phyloP scores from a whole-genome alignment of 2,329 filamentous ascomycete species.

The Tolypocladium endophyticum region DNA sequence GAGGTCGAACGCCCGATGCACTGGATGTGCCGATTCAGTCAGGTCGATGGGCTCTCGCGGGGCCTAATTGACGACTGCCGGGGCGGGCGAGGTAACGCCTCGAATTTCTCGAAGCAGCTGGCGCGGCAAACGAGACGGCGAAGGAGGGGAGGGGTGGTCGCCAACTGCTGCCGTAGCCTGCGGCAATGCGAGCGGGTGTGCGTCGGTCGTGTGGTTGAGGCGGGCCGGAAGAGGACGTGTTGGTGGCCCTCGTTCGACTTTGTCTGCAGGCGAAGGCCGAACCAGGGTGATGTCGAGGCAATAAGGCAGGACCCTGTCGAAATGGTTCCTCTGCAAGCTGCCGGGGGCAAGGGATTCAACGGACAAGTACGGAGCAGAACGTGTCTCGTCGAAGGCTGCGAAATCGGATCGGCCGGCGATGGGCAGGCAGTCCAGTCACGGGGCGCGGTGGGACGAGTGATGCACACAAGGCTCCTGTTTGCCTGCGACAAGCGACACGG shows the following conservation, averaged over 20 bases:
- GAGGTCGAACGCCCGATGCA: background rate
- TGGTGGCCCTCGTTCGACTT: background rate
- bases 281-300: background rate
- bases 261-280: background rate
- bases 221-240: background rate
- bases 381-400: background rate
- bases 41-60: background rate
- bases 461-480: background rate
- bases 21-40: background rate
- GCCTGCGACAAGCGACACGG: background rate
- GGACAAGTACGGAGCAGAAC: background rate
- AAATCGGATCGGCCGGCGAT: background rate
- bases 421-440: background rate
- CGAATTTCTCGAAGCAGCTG: background rate
- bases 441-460: background rate
- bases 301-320: background rate
- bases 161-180: background rate
- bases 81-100: background rate
- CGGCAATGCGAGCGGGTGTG: background rate
- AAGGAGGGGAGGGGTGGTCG: background rate
- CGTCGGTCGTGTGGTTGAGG: background rate
- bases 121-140: background rate
- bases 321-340: background rate
- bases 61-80: background rate
- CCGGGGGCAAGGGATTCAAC: background rate